Base-by-base conservation (phyloP, 768 basidiomycete genomes). In the Auricularia sp. region DNA sequence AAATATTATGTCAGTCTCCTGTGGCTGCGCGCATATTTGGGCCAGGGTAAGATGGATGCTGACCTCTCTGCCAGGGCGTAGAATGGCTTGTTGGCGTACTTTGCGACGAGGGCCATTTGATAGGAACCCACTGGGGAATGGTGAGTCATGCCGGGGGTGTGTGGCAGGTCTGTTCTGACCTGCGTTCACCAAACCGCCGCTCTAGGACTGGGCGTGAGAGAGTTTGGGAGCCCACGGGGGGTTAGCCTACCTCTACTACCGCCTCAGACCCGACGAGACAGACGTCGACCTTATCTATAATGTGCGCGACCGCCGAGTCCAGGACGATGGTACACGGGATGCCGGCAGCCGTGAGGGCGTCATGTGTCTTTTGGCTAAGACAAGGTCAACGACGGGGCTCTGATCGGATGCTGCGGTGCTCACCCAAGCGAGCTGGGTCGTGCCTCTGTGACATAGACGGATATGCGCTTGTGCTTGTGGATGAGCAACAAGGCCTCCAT, bases 261-360 rank as follows among this genome's bases (percentile, higher is more conserved):
- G 95, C 97, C 78, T 99, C 97, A 47, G 94, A 94, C 37, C 97
- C 97, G 47, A 98, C 94, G 61, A 99, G 83, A 62, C 96, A 90
- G 74, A 96, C 90, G 75, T 96, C 92, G 21, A 96, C 93, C 70
- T 90, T 88, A 68, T 96, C 92, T 90, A 99, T 98, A 70, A 92
- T 86, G 77, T 98, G 98, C 45, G 93, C 93, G 3, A 98, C 95
- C 1, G 96, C 94, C 14, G 93, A 93, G 76, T 99, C 97, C 65
- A 98, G 84, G 11, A 99, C 88, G 64, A 98, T 89, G 16, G 91
- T 93, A 76, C 92, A 93, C 13, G 95, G 94, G 65, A 99, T 90
- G 10, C 94, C 94, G n/a, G 86, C 90, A 45, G 88, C 86, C 24
- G 88, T 88, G 61, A 98, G 81, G 63, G 85, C 82, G 69, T 94